Conservation (phyloP, 257 asterid species). For the Solanum etuberosum region DNA sequence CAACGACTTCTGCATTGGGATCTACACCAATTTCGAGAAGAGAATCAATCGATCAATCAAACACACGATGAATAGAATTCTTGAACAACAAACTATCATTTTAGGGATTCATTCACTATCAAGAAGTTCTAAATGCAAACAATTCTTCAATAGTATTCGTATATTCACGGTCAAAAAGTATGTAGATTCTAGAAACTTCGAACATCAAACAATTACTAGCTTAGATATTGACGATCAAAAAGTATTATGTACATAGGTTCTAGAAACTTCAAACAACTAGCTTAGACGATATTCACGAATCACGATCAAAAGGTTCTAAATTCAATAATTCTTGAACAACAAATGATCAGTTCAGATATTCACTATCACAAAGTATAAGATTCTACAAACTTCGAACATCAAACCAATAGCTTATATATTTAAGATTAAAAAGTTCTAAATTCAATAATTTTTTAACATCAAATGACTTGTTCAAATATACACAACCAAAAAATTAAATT, state of each 20-base stretch:
- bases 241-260: background rate
- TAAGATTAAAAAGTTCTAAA: background rate
- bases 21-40: slow-evolving; percentile 17
- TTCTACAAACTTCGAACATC: background rate
- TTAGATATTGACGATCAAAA: background rate
- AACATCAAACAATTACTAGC: background rate
- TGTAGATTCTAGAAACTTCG: background rate
- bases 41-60: background rate
- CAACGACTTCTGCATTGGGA: slow-evolving; percentile 79
- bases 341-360: background rate
- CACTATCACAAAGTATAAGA: background rate
- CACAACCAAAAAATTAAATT: background rate
- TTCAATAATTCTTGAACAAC: background rate
- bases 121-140: background rate
- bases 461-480: background rate
- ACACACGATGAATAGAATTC: background rate
- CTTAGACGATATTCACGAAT: background rate
- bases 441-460: background rate
- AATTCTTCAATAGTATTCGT: background rate
- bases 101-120: background rate
- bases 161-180: background rate
- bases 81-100: background rate
- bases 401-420: background rate
- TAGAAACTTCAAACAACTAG: background rate
- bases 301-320: background rate